Evolutionary conservation across 331 rosid species (phyloP).

Genomic region (Spiraea crenata): DNA sequence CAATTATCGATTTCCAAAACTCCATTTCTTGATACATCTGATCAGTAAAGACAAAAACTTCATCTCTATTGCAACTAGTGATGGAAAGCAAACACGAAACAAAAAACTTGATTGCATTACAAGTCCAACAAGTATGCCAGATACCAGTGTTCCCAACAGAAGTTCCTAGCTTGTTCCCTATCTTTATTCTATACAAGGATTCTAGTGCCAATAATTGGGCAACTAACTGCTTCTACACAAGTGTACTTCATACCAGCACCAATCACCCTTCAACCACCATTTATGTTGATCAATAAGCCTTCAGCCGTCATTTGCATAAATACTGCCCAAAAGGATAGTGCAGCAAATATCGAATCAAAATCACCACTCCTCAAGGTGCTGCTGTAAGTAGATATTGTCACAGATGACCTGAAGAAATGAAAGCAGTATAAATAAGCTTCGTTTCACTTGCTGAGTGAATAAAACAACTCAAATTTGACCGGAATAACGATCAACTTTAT

Average conservation of each 20-base stretch:
- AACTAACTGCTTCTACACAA: background rate
- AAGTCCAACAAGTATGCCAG: background rate
- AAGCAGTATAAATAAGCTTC: background rate
- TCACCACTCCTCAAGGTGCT: background rate
- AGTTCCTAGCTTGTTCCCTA: background rate
- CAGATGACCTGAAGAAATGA: constrained; percentile 13
- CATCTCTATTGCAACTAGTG: background rate
- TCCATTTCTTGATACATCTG: constrained; percentile 3
- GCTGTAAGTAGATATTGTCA: background rate
- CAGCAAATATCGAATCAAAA: background rate
- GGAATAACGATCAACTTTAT: background rate
- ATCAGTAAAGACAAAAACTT: background rate
- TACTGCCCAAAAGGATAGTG: background rate
- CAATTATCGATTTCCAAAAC: background rate
- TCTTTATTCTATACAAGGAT: background rate
- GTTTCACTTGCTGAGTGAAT: background rate
- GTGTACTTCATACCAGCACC: constrained; percentile 10
- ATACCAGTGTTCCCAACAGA: background rate
- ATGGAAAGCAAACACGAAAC: background rate
- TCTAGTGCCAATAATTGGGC: background rate
- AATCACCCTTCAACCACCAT: background rate
- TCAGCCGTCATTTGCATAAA: background rate
- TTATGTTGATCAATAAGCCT: background rate
- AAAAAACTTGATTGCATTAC: background rate
- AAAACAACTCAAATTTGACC: background rate